Evolutionary conservation across 2,329 filamentous ascomycete species (phyloP).

Genomic region (Knufia petricola): DNA sequence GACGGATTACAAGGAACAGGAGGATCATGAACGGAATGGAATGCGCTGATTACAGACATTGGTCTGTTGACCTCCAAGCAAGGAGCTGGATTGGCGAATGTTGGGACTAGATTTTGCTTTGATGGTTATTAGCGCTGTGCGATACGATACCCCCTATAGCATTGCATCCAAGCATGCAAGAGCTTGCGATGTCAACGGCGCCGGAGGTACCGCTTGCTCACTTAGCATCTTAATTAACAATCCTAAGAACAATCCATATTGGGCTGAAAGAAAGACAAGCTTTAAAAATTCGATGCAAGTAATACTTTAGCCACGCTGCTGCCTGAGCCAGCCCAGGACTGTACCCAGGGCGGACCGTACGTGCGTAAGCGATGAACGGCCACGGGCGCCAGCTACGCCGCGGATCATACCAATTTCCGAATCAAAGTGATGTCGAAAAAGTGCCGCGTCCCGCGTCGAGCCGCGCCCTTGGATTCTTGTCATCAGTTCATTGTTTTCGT

Average conservation of each 20-base stretch:
- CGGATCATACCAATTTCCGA: too few species aligned
- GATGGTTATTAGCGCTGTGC: not conserved
- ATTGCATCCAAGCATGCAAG: not conserved
- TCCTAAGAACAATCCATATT: not conserved
- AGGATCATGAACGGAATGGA: not conserved
- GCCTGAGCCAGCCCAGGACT: too few species aligned
- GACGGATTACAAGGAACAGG: not conserved
- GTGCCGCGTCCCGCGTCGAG: not conserved
- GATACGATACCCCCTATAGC: constrained; percentile 1
- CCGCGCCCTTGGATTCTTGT: not conserved
- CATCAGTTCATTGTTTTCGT: too few species aligned
- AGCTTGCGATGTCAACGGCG: not conserved
- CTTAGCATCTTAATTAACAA: not conserved
- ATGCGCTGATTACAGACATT: not conserved
- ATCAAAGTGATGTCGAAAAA: too few species aligned
- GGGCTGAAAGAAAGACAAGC: not conserved
- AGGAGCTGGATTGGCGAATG: too few species aligned
- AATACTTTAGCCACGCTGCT: too few species aligned
- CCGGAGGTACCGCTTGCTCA: not conserved
- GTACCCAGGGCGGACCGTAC: too few species aligned
- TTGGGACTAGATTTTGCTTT: not conserved
- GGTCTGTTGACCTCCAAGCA: too few species aligned
- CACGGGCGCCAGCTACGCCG: too few species aligned
- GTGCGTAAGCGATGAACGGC: too few species aligned
- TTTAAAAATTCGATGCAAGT: too few species aligned